These are phyloP conservation scores for Kluyveromyces marxianus DNA, from an alignment of 1,139 yeast species.

Conservation along the genomic window DNA sequence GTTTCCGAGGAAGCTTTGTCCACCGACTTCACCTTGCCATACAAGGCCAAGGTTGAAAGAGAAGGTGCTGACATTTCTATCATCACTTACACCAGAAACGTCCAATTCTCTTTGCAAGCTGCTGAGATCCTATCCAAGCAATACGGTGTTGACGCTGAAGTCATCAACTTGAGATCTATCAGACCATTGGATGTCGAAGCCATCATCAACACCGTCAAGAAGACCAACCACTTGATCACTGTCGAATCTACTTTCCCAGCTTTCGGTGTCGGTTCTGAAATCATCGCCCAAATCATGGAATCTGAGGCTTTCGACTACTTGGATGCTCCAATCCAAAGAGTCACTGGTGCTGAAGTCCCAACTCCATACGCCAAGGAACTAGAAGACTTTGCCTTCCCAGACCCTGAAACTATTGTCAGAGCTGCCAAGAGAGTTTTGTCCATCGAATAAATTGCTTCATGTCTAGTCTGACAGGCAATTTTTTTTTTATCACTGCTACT, in stretches of 20 bases:
- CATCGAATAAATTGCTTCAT: constrained; percentile 34
- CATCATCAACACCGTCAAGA: constrained; percentile 81
- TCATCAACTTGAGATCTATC: constrained; percentile 89
- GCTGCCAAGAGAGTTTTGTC: constrained; percentile 88
- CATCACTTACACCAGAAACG: constrained; percentile 88
- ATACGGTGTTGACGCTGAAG: constrained; percentile 87
- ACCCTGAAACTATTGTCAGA: constrained; percentile 80
- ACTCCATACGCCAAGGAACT: constrained; percentile 96
- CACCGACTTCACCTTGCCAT: constrained; percentile 84
- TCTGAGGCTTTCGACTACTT: constrained; percentile 96
- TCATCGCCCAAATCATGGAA: constrained; percentile 97
- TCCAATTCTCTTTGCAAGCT: constrained; percentile 77
- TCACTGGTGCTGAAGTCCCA: constrained; percentile 99
- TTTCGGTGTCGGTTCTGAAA: constrained; percentile 97
- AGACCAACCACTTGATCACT: constrained; percentile 92
- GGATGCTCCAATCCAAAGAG: constrained; percentile 98
- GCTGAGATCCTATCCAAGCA: constrained; percentile 80
- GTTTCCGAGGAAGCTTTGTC: constrained; percentile 84
- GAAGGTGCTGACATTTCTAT: constrained; percentile 87
- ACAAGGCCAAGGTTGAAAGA: constrained; percentile 89
- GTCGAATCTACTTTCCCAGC: constrained; percentile 98
- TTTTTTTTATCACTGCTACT: neutral
- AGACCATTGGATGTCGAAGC: constrained; percentile 92
- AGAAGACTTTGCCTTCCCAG: constrained; percentile 99
- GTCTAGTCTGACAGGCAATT: too few relatives aligned